Evolutionary conservation across 192 early-diverging fungal species (phyloP), one percentile per base, ranked within the genome.

Genomic region (Rhizophagus sp.): DNA sequence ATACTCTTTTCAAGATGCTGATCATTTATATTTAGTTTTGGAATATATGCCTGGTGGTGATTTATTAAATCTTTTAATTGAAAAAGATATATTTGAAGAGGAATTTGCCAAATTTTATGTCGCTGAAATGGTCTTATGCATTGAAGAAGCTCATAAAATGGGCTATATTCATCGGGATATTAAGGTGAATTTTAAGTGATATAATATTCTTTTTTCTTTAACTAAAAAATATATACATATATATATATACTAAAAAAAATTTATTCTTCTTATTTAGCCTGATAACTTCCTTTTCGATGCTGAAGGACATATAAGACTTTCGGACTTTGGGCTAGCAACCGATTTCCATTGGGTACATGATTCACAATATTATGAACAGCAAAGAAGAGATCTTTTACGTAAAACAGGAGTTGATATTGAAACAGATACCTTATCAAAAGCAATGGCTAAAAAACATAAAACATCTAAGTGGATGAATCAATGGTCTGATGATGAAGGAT

Each of bases 1-100:
- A 36, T 97, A 97, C 78, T 92, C 96, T 6, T 97, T 97, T 81
- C 97, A 99, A 84, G 97, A 97, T 85, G 85, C 89, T 27, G 86
- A 92, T 34, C 90, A 95, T 83, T 88, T 99, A 47, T 99, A 99
- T 83, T 80, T 99, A 44, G 94, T 98, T 34, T 98, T 99, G 97
- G 97, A 98, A 83, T 99, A 96, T 88, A 88, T 95, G 63, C 92
- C 95, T 6, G 98, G 98, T 65, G 98, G 98, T 39, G 97, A 99
- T 80, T 84, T 99, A 81, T 92, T 97, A 84, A 95, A 92, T 80
- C 87, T 98, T 85, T 88, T 99, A 94, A 98, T 85, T 89, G 96
- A 84, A 90, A 94, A 84, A 91, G 96, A 83, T 83, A 89, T 81
- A 81, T 91, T 97, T 73, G 87, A 90, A 65, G 92, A 97, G 82